Base-by-base conservation (phyloP, 2,329 filamentous ascomycete genomes). In the Blastomyces parvus region DNA sequence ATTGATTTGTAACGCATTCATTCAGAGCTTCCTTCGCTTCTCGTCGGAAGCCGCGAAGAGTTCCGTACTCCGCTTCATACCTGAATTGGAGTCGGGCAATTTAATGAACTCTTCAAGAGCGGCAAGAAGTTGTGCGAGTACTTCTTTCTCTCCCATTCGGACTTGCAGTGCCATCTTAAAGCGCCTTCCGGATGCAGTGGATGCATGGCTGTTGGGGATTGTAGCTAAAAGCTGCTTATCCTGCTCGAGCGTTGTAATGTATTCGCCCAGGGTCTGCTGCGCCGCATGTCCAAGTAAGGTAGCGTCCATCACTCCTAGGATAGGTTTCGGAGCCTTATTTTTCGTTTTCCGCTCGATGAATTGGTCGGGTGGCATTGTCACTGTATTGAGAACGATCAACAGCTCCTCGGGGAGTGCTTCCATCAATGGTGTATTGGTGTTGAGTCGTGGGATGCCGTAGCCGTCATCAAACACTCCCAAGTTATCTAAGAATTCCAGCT, bases 101-200 rank as follows among this genome's bases (percentile, higher is more conserved):
- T 52, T 63, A 40, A 71, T 64, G 60, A 70, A 66, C 8, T 69
- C 64, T 60, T 71, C 67, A 42, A 79, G 71, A 66, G 73, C 74
- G 58, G 65, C 67, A 64, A 82, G 78, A 1, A 85, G 79, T 69
- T 85, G 80, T 62, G 79, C 75, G 30, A 91, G 71, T 6, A 92
- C 78, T 67, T 81, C 80, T 73, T 91, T 91, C 75, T 93, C 89
- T 17, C 89, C 89, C 2, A 86, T 75, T 64, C 89, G 83, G 44
- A 91, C 87, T 60, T 83, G 77, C 27, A 86, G 70, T 0, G 89
- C 89, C 85, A 89, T 88, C 53, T 75, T 78, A 17, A 73, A 69
- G 40, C 77, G 76, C 30, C 70, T 70, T 25, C 63, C 40, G 13
- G 67, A 70, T 59, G 82, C 76, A 33, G 65, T 70, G 66, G 72